Conservation (phyloP, 208 protist genomes). For the Tritrichomonas musculus region DNA sequence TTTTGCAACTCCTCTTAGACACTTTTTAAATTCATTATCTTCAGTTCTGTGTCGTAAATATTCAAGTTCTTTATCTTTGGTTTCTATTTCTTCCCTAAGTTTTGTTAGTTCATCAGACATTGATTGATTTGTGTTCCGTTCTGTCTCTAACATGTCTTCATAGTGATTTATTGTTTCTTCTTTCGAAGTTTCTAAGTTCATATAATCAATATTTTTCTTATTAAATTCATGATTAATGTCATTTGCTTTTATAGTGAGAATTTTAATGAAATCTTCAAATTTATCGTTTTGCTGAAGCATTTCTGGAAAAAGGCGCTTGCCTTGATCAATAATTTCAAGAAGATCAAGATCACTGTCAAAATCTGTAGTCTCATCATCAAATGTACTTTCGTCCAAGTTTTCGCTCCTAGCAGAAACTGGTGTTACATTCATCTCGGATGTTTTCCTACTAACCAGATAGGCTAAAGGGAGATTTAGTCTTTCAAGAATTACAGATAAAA, state of each 20-base stretch:
- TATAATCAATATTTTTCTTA: neutral
- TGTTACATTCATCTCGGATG: neutral
- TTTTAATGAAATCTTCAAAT: too few relatives aligned
- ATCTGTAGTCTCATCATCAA: neutral
- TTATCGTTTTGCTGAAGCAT: neutral
- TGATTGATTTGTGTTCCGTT: neutral
- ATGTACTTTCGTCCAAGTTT: too few relatives aligned
- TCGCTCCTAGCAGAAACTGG: too few relatives aligned
- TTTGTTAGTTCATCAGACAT: neutral
- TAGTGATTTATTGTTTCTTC: too few relatives aligned
- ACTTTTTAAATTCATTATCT: conserved; percentile 1
- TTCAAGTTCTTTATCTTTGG: neutral
- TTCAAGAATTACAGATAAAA: neutral
- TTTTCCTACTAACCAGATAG: neutral
- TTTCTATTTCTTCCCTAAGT: neutral
- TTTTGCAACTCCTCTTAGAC: neutral
- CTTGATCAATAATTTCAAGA: neutral
- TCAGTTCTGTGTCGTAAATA: neutral
- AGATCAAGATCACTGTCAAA: neutral
- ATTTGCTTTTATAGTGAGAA: neutral
- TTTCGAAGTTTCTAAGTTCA: neutral
- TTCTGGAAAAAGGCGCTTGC: neutral
- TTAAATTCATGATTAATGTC: neutral
- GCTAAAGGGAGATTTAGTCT: neutral
- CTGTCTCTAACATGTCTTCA: neutral